Percentiles rank a stretch among this genome's conserved stretches.
These are phyloP conservation scores for Dicorynia guianensis DNA, from an alignment of 306 rosid species.

Conservation along the genomic window DNA sequence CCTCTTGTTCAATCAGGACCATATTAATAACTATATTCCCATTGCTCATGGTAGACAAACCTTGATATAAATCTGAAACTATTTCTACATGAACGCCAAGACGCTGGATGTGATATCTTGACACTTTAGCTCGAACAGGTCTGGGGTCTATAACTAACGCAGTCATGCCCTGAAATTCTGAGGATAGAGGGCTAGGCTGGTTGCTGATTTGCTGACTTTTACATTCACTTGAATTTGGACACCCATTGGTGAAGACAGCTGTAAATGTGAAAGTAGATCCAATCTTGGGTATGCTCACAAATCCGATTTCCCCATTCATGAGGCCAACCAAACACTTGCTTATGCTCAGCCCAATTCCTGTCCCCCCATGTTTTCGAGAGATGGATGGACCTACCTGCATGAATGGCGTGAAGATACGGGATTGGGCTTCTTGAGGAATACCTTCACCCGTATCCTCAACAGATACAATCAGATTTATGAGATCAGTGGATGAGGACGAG, in stretches of 20 bases:
- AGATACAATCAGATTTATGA: slow-evolving; percentile 76
- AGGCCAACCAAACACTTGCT: slow-evolving; percentile 77
- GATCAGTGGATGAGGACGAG: slow-evolving; percentile 64
- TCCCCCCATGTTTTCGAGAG: slow-evolving; percentile 84
- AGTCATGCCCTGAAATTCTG: slow-evolving; percentile 79
- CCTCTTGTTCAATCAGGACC: slow-evolving; percentile 81
- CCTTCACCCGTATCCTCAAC: slow-evolving; percentile 99
- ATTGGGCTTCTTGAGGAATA: slow-evolving; percentile 80
- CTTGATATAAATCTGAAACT: slow-evolving; percentile 70
- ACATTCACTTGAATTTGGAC: slow-evolving; percentile 53
- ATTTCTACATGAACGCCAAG: slow-evolving; percentile 82
- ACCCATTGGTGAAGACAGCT: slow-evolving; percentile 68
- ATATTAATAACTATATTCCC: slow-evolving; percentile 55
- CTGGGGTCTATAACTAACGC: slow-evolving; percentile 80
- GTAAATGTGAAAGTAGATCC: slow-evolving; percentile 97
- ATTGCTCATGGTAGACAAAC: slow-evolving; percentile 52
- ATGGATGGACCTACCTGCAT: slow-evolving; percentile 95
- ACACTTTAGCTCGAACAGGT: slow-evolving; percentile 80
- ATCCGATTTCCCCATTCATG: slow-evolving; percentile 74
- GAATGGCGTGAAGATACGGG: slow-evolving; percentile 87
- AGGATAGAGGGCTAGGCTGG: slow-evolving; percentile 62
- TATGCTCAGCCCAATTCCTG: slow-evolving; percentile 77
- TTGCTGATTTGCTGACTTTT: slow-evolving; percentile 60
- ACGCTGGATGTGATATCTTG: slow-evolving; percentile 86
- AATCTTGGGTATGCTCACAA: slow-evolving; percentile 73